Conservation (phyloP, 2,329 filamentous ascomycete genomes). For the Penicillium brasilianum region DNA sequence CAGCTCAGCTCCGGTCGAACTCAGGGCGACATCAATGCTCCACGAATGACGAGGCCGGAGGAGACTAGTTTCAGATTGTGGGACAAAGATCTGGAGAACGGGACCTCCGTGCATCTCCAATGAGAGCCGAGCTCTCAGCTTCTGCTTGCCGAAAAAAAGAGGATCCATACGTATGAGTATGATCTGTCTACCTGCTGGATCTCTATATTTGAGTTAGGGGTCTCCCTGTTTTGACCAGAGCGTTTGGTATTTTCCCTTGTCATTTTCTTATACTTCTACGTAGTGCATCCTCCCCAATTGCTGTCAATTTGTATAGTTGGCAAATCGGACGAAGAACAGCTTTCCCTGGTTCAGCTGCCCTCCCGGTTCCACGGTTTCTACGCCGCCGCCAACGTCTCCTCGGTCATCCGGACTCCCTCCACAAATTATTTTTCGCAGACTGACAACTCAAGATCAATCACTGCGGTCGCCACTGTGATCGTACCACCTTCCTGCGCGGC, state of each 20-base stretch:
- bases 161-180: background rate
- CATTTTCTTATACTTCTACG: background rate
- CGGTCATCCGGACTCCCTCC: background rate
- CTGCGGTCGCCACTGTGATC: background rate
- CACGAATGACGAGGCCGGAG: constrained; percentile 18
- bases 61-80: constrained; percentile 3
- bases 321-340: background rate
- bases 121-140: constrained; percentile 15
- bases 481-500: background rate
- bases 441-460: background rate
- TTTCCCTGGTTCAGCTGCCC: background rate
- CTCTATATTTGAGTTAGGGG: constrained; percentile 3
- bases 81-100: constrained; percentile 21
- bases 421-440: background rate
- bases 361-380: constrained; percentile 7
- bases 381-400: constrained; percentile 5
- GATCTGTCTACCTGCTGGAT: constrained; percentile 2
- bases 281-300: no score
- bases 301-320: background rate
- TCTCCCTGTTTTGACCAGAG: background rate
- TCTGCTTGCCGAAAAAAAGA: constrained; percentile 2
- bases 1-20: constrained; percentile 25
- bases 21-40: background rate
- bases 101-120: constrained; percentile 22
- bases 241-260: background rate